These are phyloP conservation scores for Picea mariana DNA, from an alignment of 83 land plant species.

Conservation along the genomic window DNA sequence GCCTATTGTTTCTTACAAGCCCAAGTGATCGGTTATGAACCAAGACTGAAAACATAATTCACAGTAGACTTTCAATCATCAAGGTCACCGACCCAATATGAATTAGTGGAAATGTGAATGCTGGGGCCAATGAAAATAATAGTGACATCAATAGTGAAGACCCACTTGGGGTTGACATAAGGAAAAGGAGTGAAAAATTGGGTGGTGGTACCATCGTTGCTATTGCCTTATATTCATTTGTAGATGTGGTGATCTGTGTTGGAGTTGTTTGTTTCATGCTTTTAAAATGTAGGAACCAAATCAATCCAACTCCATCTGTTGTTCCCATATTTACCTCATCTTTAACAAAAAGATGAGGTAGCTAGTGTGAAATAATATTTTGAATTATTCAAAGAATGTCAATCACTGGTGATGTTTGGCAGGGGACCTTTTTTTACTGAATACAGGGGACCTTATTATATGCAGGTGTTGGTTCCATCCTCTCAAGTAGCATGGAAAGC, in stretches of 20 bases:
- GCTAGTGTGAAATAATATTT: neutral
- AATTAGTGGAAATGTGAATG: conserved; percentile 18
- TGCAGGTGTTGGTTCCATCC: conserved; percentile 53
- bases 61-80: too few relatives aligned
- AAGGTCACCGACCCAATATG: too few relatives aligned
- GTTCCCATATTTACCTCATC: conserved; percentile 44
- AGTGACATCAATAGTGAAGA: conserved; percentile 18
- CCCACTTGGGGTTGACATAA: conserved; percentile 60
- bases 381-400: neutral
- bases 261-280: conserved; percentile 35
- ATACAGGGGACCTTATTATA: neutral
- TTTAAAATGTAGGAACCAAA: conserved; percentile 46
- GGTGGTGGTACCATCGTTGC: conserved; percentile 42
- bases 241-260: conserved; percentile 39
- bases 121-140: conserved; percentile 18
- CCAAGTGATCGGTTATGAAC: too few relatives aligned
- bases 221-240: conserved; percentile 43
- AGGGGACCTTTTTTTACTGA: neutral
- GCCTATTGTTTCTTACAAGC: too few relatives aligned
- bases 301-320: conserved; percentile 32
- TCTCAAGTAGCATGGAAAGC: conserved; percentile 66
- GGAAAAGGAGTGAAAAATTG: conserved; percentile 35
- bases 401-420: conserved; percentile 5
- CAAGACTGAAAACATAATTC: too few relatives aligned
- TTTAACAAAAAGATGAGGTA: conserved; percentile 59